A percentile compares a stretch with the other conserved stretches of the same genome.
phyloP scores from a whole-genome alignment of 2,329 filamentous ascomycete genomes.

The Chaetothyriales sp. region DNA sequence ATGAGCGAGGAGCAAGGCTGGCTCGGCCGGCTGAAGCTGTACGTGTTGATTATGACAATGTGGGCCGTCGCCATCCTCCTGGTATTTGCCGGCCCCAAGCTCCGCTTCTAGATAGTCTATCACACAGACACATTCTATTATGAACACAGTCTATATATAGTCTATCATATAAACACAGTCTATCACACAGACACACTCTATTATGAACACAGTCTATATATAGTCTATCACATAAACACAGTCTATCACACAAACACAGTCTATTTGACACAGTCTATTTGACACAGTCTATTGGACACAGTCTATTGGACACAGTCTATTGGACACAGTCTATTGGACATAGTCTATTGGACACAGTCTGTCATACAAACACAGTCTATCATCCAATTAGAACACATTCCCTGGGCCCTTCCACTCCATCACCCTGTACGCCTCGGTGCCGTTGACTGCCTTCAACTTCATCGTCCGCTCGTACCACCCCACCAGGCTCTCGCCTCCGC shows the following conservation, averaged over 20 bases:
- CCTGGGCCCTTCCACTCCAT: not conserved
- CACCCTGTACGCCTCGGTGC: not conserved
- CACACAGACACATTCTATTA: conserved; percentile 11
- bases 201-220: no score
- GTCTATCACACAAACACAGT: no score
- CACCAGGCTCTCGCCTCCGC: not conserved
- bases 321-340: no score
- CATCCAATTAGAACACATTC: not conserved
- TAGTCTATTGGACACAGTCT: no score
- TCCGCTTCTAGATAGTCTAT: conserved; percentile 80
- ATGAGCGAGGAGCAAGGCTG: conserved; percentile 84
- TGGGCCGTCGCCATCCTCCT: conserved; percentile 66
- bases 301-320: no score
- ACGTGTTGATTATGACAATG: conserved; percentile 67
- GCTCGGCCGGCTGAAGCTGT: conserved; percentile 72
- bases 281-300: no score
- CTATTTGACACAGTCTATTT: no score
- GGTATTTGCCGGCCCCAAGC: conserved; percentile 76
- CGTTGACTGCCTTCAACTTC: not conserved
- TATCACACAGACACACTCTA: no score
- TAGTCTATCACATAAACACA: no score
- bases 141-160: not conserved
- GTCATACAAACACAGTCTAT: no score
- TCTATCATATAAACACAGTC: no score
- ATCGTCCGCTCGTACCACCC: not conserved